These are phyloP conservation scores for Zygotorulaspora florentina DNA, from an alignment of 805 yeast species.

Conservation along the genomic window DNA sequence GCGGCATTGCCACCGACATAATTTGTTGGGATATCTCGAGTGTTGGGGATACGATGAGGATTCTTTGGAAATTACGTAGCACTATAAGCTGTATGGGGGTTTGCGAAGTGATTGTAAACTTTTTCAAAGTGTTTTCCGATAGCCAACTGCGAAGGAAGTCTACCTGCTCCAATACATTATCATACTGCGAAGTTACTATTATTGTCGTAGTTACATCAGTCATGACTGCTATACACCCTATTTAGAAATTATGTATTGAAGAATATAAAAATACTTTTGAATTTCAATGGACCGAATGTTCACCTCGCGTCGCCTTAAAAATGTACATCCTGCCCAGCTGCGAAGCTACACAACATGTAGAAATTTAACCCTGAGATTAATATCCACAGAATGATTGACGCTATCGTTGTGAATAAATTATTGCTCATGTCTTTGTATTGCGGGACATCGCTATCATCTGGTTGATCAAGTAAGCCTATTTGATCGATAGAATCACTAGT, in stretches of 20 bases:
- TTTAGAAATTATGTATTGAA: not conserved
- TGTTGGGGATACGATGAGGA: conserved; percentile 23
- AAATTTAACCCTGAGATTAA: conserved; percentile 65
- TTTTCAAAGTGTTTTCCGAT: conserved; percentile 13
- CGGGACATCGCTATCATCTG: conserved; percentile 5
- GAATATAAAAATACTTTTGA: not conserved
- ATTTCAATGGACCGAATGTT: not conserved
- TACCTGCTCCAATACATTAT: conserved; percentile 9
- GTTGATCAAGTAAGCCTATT: not conserved
- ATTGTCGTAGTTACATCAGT: conserved; percentile 24
- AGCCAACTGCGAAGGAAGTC: conserved; percentile 21
- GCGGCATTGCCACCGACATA: not conserved
- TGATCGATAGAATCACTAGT: not conserved
- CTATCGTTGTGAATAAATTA: conserved; percentile 43
- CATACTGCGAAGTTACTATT: conserved; percentile 19
- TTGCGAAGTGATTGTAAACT: conserved; percentile 11
- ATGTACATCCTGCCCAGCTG: conserved; percentile 42
- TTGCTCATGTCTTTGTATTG: conserved; percentile 41
- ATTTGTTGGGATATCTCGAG: conserved; percentile 2
- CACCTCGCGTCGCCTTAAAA: conserved; percentile 17
- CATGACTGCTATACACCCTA: not conserved
- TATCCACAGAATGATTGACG: conserved; percentile 62
- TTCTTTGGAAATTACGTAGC: conserved; percentile 22
- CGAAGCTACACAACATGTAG: conserved; percentile 50
- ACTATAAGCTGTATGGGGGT: conserved; percentile 26